A percentile compares a stretch with the other conserved stretches of the same genome.
These are phyloP conservation scores for Trifolium dubium DNA, from an alignment of 306 rosid genomes.

Conservation along the genomic window DNA sequence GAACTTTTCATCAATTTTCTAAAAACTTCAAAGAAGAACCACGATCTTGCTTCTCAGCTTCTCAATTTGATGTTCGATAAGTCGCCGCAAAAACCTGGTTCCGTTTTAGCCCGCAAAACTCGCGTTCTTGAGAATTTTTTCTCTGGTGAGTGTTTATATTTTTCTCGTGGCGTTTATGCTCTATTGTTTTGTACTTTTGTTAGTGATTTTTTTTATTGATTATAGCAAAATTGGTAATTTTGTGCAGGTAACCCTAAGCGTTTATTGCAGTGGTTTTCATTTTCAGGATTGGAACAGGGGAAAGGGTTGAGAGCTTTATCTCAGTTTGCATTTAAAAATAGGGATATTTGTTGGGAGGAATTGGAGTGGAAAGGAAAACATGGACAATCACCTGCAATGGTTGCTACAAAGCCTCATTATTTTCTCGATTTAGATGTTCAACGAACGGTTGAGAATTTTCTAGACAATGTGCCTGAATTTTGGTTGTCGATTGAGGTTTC, in stretches of 20 bases:
- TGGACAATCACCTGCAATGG: slow-evolving; percentile 96
- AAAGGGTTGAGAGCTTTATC: slow-evolving; percentile 80
- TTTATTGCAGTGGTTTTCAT: slow-evolving; percentile 65
- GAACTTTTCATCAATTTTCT: slow-evolving; percentile 61
- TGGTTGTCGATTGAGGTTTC: slow-evolving; percentile 88
- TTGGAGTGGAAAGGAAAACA: slow-evolving; percentile 97
- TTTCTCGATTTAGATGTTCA: slow-evolving; percentile 84
- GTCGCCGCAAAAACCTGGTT: slow-evolving; percentile 60
- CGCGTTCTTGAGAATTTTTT: slow-evolving; percentile 64
- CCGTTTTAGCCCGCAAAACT: slow-evolving; percentile 59
- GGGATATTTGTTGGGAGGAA: slow-evolving; percentile 97
- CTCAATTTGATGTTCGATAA: slow-evolving; percentile 68
- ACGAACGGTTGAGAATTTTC: slow-evolving; percentile 75
- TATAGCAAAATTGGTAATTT: not conserved
- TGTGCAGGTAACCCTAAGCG: slow-evolving; percentile 1
- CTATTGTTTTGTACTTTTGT: slow-evolving; percentile 25
- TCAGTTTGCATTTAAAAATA: slow-evolving; percentile 78
- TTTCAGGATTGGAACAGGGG: slow-evolving; percentile 67
- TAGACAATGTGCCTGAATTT: slow-evolving; percentile 82
- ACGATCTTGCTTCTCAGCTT: slow-evolving; percentile 67
- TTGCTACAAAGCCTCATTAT: slow-evolving; percentile 95
- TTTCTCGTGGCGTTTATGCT: not conserved
- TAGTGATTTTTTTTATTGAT: slow-evolving; percentile 15
- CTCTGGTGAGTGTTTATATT: slow-evolving; percentile 45
- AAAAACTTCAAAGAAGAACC: slow-evolving; percentile 48